These are phyloP conservation scores for Clohesyomyces aquaticus DNA, from an alignment of 495 filamentous ascomycete genomes.

Conservation along the genomic window DNA sequence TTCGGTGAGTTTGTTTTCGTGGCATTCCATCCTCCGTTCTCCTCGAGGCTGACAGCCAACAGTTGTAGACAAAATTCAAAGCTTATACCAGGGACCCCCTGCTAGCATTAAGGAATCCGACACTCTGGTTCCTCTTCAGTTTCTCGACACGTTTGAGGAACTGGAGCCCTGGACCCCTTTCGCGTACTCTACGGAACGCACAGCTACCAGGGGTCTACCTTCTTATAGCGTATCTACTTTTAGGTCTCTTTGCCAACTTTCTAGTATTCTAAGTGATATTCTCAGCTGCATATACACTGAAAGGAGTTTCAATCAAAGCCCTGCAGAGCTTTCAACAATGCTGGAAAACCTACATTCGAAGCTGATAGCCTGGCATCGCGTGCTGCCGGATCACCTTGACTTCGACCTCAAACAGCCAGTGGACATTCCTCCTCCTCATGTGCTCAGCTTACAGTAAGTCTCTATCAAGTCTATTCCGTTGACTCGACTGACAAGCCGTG, in stretches of 20 bases:
- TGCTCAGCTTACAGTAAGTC: neutral
- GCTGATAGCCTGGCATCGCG: neutral
- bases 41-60: too few species aligned
- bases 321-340: neutral
- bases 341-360: neutral
- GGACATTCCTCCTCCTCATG: neutral
- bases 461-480: neutral
- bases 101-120: neutral
- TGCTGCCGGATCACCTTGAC: neutral
- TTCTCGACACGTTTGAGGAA: conserved; percentile 1
- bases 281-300: neutral
- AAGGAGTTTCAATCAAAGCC: neutral
- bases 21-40: neutral
- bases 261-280: neutral
- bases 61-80: neutral
- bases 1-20: neutral
- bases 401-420: neutral
- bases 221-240: neutral
- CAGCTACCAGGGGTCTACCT: neutral
- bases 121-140: neutral
- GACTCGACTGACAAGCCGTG: neutral
- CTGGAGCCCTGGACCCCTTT: neutral
- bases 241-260: neutral
- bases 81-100: neutral
- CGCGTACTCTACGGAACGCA: neutral